phyloP scores from a whole-genome alignment of 352 stramenopile species.

The Aphanomyces euteiches region DNA sequence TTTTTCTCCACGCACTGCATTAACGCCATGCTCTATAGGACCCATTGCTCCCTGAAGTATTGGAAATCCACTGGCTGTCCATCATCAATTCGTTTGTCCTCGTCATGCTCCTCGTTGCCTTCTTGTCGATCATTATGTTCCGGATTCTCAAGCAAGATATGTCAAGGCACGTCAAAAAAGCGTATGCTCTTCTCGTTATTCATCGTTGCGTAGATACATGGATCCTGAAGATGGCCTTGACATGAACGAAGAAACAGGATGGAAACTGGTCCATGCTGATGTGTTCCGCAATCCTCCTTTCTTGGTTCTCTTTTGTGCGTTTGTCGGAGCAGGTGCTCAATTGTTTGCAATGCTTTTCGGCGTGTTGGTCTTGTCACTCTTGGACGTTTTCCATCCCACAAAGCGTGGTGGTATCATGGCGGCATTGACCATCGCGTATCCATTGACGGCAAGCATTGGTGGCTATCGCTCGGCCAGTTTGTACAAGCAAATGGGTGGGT shows the following conservation, averaged over 20 bases:
- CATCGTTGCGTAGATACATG: conserved; percentile 45
- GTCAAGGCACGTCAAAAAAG: conserved; percentile 69
- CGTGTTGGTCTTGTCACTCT: conserved; percentile 89
- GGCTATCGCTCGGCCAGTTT: conserved; percentile 91
- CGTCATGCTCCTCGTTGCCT: conserved; percentile 95
- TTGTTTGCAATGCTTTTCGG: conserved; percentile 91
- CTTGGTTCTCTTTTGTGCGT: conserved; percentile 87
- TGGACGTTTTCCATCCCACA: conserved; percentile 91
- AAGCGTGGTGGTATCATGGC: conserved; percentile 90
- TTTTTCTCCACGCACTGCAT: neutral
- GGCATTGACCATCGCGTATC: conserved; percentile 93
- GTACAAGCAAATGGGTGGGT: conserved; percentile 92
- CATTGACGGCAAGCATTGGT: conserved; percentile 89
- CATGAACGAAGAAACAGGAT: conserved; percentile 94
- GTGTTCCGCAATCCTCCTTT: conserved; percentile 94
- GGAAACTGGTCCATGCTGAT: conserved; percentile 96
- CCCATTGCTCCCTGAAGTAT: conserved; percentile 39
- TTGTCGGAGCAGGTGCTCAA: conserved; percentile 91
- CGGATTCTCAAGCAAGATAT: conserved; percentile 98
- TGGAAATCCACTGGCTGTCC: conserved; percentile 96
- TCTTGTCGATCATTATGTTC: conserved; percentile 96
- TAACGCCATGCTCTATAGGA: neutral
- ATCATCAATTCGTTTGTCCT: conserved; percentile 99
- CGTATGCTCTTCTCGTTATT: neutral
- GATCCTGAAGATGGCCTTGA: conserved; percentile 89